Conservation (phyloP, 2,329 filamentous ascomycete species). For the Metarhizium rileyi region DNA sequence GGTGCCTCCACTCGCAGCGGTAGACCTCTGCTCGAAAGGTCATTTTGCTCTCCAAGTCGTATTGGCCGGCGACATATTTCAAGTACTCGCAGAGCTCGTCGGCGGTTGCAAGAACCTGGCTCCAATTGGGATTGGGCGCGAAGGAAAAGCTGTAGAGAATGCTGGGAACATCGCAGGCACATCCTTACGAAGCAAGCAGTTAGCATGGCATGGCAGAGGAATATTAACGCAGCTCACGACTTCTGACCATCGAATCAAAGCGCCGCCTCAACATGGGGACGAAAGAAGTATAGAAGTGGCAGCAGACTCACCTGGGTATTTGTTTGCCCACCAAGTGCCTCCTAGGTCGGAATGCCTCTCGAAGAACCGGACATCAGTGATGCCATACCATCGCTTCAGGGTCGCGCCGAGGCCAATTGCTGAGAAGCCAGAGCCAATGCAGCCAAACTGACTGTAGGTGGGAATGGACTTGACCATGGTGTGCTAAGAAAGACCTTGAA, state of each 20-base stretch:
- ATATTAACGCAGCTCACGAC: no score
- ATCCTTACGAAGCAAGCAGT: constrained; percentile 12
- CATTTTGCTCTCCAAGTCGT: constrained; percentile 29
- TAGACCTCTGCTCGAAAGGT: constrained; percentile 27
- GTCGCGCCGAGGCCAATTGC: constrained; percentile 52
- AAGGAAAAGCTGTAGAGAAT: constrained; percentile 54
- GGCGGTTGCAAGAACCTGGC: constrained; percentile 43
- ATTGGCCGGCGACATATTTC: constrained; percentile 37
- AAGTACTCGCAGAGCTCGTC: constrained; percentile 49
- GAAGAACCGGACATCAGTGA: constrained; percentile 51
- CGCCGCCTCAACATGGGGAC: no score
- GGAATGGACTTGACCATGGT: not conserved
- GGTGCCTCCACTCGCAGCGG: constrained; percentile 28
- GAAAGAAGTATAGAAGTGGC: not conserved
- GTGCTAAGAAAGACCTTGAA: no score
- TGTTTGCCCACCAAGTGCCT: constrained; percentile 56
- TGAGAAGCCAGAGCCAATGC: constrained; percentile 51
- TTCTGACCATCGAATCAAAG: no score
- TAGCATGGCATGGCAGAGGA: not conserved
- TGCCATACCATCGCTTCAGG: constrained; percentile 45
- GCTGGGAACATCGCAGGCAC: constrained; percentile 48
- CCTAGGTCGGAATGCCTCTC: constrained; percentile 48
- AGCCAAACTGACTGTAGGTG: constrained; percentile 29
- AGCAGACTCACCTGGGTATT: constrained; percentile 39
- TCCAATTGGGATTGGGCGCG: constrained; percentile 51